Percentiles rank a stretch among this genome's conserved stretches.
Evolutionary conservation across 78 protist species (phyloP).

Genomic region (Planoprotostelium fungivorum): DNA sequence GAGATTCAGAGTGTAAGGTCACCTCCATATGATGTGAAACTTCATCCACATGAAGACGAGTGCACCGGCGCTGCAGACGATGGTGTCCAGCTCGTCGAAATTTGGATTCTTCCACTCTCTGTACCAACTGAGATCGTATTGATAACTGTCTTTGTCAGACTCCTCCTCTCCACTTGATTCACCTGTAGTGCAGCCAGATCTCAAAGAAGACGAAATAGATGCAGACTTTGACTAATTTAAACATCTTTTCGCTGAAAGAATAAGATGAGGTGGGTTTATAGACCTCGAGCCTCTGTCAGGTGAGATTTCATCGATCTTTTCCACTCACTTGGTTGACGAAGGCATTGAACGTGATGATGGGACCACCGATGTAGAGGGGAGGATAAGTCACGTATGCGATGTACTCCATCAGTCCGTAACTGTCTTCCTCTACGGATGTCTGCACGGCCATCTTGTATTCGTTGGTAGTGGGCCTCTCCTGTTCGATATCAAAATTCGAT

Average conservation of each 20-base stretch:
- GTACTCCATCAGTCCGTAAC: constrained; percentile 19
- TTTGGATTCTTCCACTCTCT: neutral
- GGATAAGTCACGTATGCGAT: constrained; percentile 55
- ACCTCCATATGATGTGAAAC: neutral
- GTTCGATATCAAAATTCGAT: neutral
- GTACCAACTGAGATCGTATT: neutral
- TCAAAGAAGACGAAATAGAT: constrained; percentile 37
- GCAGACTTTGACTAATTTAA: constrained; percentile 23
- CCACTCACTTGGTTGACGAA: constrained; percentile 25
- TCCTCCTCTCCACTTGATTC: neutral
- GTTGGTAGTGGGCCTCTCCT: constrained; percentile 28
- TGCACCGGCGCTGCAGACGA: neutral
- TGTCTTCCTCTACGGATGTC: neutral
- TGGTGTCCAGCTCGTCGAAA: neutral
- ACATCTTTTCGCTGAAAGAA: constrained; percentile 6
- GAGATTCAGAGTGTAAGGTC: constrained; percentile 16
- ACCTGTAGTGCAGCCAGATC: constrained; percentile 19
- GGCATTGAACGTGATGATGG: constrained; percentile 60
- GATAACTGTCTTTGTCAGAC: neutral
- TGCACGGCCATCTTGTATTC: constrained; percentile 18
- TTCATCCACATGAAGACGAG: neutral
- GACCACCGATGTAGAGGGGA: constrained; percentile 68
- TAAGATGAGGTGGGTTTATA: constrained; percentile 34
- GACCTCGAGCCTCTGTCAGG: constrained; percentile 11
- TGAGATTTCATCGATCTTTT: neutral